These are phyloP conservation scores for Beta vulgaris DNA, from an alignment of 148 eudicot species.

Conservation along the genomic window DNA sequence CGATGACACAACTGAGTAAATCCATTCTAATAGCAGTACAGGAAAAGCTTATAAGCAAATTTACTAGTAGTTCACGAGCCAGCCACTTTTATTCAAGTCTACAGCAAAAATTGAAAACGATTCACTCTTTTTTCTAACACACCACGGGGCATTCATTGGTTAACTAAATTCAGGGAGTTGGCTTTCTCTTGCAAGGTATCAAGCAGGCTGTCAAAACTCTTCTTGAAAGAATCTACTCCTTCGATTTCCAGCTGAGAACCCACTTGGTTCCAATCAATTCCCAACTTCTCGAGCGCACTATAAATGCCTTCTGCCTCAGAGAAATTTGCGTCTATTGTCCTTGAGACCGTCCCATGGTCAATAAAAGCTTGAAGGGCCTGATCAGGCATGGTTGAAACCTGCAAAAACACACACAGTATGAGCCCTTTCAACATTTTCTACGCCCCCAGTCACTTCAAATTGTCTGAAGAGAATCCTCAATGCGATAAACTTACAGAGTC, in stretches of 20 bases:
- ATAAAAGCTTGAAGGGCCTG: conserved; percentile 87
- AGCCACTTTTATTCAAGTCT: conserved; percentile 21
- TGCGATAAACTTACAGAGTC: conserved; percentile 62
- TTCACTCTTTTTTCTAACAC: background rate
- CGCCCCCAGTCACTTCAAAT: background rate
- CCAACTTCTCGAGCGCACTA: conserved; percentile 86
- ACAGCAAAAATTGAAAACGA: too few relatives aligned
- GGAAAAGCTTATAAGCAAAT: background rate
- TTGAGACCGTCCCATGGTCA: conserved; percentile 81
- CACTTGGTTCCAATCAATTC: conserved; percentile 82
- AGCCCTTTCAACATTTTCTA: background rate
- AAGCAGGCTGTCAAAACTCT: conserved; percentile 82
- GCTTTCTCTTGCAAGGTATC: conserved; percentile 86
- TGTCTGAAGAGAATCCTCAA: background rate
- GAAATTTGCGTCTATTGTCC: conserved; percentile 84
- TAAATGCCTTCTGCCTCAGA: conserved; percentile 95
- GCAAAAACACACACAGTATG: conserved; percentile 7
- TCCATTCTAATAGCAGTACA: background rate
- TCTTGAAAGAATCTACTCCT: conserved; percentile 93
- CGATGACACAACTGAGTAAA: background rate
- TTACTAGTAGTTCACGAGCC: background rate
- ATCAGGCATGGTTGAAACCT: conserved; percentile 99
- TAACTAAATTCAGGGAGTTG: conserved; percentile 49
- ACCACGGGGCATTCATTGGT: conserved; percentile 1
- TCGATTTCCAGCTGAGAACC: conserved; percentile 83